Evolutionary conservation across 1,284 basidiomycete species (phyloP).

Genomic region (Lentinus polychrous): DNA sequence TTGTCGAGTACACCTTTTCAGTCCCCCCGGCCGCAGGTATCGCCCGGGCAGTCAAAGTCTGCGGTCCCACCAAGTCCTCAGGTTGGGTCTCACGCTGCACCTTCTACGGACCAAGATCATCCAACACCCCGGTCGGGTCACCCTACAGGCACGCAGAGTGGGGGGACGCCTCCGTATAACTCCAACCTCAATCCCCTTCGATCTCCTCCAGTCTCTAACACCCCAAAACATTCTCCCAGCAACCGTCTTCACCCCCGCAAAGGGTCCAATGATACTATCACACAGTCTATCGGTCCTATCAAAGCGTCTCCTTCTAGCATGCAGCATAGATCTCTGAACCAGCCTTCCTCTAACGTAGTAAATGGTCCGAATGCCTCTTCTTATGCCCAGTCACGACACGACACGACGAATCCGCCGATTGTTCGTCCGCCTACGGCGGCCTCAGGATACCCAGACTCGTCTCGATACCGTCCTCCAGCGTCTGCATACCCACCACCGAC

Average conservation of each 20-base stretch:
- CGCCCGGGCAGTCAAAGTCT: constrained; percentile 7
- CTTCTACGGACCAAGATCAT: not conserved
- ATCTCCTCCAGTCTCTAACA: constrained; percentile 9
- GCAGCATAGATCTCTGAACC: constrained; percentile 17
- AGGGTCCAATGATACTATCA: constrained; percentile 26
- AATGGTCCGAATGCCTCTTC: constrained; percentile 12
- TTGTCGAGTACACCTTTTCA: constrained; percentile 5
- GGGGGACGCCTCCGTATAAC: constrained; percentile 10
- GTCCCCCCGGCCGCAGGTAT: constrained; percentile 9
- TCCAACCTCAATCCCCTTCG: constrained; percentile 8
- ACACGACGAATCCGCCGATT: constrained; percentile 13
- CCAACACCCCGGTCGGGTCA: not conserved
- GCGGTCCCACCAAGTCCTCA: constrained; percentile 3
- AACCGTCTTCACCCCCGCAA: constrained; percentile 22
- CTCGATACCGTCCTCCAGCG: constrained; percentile 24
- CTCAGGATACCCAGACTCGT: constrained; percentile 25
- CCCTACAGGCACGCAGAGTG: not conserved
- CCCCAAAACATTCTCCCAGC: constrained; percentile 23
- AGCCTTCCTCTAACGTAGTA: constrained; percentile 15
- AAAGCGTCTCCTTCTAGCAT: constrained; percentile 19
- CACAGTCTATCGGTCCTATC: constrained; percentile 14
- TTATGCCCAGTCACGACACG: constrained; percentile 22
- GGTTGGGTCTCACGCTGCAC: not conserved
- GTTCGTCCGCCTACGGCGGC: constrained; percentile 17
- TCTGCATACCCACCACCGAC: constrained; percentile 17